Percentiles rank a stretch among this genome's conserved stretches.
phyloP scores from a whole-genome alignment of 768 basidiomycete species.

The Hebeloma cylindrosporum region DNA sequence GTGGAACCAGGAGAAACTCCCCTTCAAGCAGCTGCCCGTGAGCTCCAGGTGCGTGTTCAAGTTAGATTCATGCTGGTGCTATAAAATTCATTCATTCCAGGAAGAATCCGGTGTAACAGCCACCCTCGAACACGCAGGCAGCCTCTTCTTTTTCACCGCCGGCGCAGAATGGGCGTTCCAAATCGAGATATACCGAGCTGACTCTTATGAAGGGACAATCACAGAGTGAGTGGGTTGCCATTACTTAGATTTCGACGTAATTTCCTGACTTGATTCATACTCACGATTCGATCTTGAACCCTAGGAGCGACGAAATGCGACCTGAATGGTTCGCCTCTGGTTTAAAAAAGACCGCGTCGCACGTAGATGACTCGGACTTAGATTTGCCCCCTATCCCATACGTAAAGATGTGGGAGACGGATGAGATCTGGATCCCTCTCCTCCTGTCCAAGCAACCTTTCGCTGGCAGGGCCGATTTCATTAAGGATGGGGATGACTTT shows the following conservation, averaged over 20 bases:
- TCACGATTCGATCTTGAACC: background rate
- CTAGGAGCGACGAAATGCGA: conserved; percentile 84
- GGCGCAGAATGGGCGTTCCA: conserved; percentile 61
- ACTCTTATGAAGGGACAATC: conserved; percentile 56
- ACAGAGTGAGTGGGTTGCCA: conserved; percentile 64
- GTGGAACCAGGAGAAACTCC: conserved; percentile 73
- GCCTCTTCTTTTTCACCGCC: conserved; percentile 60
- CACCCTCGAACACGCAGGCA: conserved; percentile 60
- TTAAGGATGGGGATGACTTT: conserved; percentile 30
- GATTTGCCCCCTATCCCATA: conserved; percentile 52
- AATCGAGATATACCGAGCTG: conserved; percentile 71
- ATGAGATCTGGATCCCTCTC: conserved; percentile 67
- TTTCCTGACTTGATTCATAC: background rate
- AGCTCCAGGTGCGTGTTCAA: conserved; percentile 48
- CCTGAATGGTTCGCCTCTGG: conserved; percentile 72
- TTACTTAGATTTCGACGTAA: background rate
- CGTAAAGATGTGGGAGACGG: conserved; percentile 60
- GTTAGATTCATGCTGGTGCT: background rate
- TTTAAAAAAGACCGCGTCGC: background rate
- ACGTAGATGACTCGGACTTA: background rate
- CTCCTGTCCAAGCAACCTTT: conserved; percentile 45
- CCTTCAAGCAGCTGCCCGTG: conserved; percentile 72
- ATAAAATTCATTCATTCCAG: conserved; percentile 41
- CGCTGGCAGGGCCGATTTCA: conserved; percentile 47
- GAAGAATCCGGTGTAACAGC: conserved; percentile 83